Conservation (phyloP, 2,329 filamentous ascomycete species). For the Neopestalotiopsis sp. region DNA sequence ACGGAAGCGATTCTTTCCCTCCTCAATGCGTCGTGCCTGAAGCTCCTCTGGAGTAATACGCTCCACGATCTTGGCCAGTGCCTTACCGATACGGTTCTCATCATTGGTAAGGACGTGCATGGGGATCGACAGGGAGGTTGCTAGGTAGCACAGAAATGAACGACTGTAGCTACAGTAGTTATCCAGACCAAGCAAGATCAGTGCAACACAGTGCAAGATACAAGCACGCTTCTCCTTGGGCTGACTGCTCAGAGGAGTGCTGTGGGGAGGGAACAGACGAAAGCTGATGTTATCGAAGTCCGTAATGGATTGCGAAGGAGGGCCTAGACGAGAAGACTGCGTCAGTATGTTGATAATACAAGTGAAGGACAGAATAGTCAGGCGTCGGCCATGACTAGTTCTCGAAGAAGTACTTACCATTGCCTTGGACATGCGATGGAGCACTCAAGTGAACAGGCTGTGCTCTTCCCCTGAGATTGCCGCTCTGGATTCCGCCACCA, state of each 20-base stretch:
- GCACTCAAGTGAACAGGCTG: slow-evolving; percentile 32
- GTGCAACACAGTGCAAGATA: slow-evolving; percentile 72
- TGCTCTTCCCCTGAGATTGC: slow-evolving; percentile 35
- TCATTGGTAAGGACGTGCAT: slow-evolving; percentile 68
- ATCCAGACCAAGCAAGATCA: slow-evolving; percentile 77
- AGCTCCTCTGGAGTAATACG: slow-evolving; percentile 71
- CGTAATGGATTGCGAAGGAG: slow-evolving; percentile 44
- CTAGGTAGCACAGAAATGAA: slow-evolving; percentile 70
- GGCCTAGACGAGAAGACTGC: slow-evolving; percentile 23
- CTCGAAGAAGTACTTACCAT: slow-evolving; percentile 37
- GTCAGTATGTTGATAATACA: slow-evolving; percentile 27
- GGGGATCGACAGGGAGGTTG: slow-evolving; percentile 73
- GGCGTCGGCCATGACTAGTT: slow-evolving; percentile 18
- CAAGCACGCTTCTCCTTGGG: slow-evolving; percentile 66
- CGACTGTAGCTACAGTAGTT: slow-evolving; percentile 78
- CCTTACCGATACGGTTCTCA: slow-evolving; percentile 76
- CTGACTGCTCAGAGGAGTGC: slow-evolving; percentile 65
- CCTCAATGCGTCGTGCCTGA: slow-evolving; percentile 65
- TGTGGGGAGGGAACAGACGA: slow-evolving; percentile 61
- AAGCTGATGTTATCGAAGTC: slow-evolving; percentile 53
- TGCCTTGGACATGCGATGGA: slow-evolving; percentile 24
- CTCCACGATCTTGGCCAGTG: slow-evolving; percentile 76
- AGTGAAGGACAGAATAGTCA: slow-evolving; percentile 6
- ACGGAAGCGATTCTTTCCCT: slow-evolving; percentile 55
- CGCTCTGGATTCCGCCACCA: slow-evolving; percentile 25